Percentiles rank a stretch among this genome's conserved stretches.
Conservation (phyloP, 1,284 basidiomycete species). For the Xerocomus amazonicus region DNA sequence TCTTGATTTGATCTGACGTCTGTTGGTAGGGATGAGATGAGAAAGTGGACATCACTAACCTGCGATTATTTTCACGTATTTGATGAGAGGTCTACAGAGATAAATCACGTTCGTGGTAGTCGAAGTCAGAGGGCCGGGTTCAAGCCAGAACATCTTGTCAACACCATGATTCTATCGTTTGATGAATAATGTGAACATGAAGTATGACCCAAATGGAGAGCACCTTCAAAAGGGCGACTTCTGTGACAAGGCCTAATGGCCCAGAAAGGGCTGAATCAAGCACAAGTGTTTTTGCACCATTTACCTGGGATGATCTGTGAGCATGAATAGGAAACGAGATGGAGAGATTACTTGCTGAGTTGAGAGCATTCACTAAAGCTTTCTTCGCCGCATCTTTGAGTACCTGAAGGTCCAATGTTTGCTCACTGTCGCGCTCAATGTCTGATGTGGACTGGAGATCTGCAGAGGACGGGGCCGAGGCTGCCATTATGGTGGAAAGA, state of each 20-base stretch:
- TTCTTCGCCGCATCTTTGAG: slow-evolving; percentile 77
- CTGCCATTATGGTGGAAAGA: slow-evolving; percentile 25
- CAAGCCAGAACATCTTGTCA: slow-evolving; percentile 99
- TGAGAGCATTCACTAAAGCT: slow-evolving; percentile 75
- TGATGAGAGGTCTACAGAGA: slow-evolving; percentile 86
- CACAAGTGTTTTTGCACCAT: slow-evolving; percentile 93
- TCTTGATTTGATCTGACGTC: slow-evolving; percentile 80
- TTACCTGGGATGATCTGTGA: slow-evolving; percentile 57
- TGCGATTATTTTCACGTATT: slow-evolving; percentile 85
- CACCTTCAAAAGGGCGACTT: slow-evolving; percentile 90
- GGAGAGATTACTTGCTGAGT: slow-evolving; percentile 55
- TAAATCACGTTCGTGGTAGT: slow-evolving; percentile 91
- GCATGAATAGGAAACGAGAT: neutral
- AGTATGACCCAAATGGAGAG: slow-evolving; percentile 8
- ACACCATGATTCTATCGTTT: slow-evolving; percentile 88
- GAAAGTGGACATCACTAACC: slow-evolving; percentile 47
- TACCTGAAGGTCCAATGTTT: slow-evolving; percentile 60
- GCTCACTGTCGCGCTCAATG: slow-evolving; percentile 34
- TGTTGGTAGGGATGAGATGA: slow-evolving; percentile 9
- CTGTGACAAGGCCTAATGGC: slow-evolving; percentile 89
- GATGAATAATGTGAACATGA: slow-evolving; percentile 4
- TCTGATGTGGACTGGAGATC: slow-evolving; percentile 27
- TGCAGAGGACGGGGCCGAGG: slow-evolving; percentile 24
- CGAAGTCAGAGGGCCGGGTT: slow-evolving; percentile 79
- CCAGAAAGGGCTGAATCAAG: slow-evolving; percentile 87